Evolutionary conservation across 768 basidiomycete genomes (phyloP), one percentile per base, ranked within the genome.

Genomic region (Tulasnella sp.): DNA sequence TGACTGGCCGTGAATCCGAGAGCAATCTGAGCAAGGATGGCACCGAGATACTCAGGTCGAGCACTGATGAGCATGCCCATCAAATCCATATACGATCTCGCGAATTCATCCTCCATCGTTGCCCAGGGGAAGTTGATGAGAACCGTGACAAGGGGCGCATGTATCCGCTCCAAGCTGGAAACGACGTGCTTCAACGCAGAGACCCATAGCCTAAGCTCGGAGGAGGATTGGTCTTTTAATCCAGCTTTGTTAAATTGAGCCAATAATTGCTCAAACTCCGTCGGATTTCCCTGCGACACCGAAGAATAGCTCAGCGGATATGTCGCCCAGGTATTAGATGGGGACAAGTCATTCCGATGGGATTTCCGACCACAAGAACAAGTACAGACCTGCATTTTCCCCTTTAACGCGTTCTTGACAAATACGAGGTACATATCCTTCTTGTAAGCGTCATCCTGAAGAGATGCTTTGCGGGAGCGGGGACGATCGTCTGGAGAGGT

Each of bases 31-130:
- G 87, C 86, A 6, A 98, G 88, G 7, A 98, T 90, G 72, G 92
- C 86, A 31, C 91, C 91, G 39, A 97, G 87, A 83, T 97, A 98
- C 84, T 97, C 94, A 77, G 96, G 93, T 78, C 92, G 85, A 31
- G 97, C 94, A 78, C 93, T 94, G 79, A 97, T 88, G 52, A 99
- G 89, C 86, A 96, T 93, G 36, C 94, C 93, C 69, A 95, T 88
- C 82, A 97, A 97, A 42, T 91, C 88, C 38, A 91, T 91, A 83
- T 97, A 98, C 5, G 91, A 90, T 83, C 91, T 92, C 72, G 96
- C 95, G 79, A 97, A 93, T 40, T 85, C 84, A 39, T 88, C 88
- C 81, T 97, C 96, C 83, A 94, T 89, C n/a, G 90, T 93, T 19
- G 93, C 91, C 97, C 97, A 99, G 15, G 95, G 94, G 81, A 98